A percentile compares a stretch with the other conserved stretches of the same genome.
Conservation (phyloP, 139 green algal species). For the Deuterostichococcus epilithicus region DNA sequence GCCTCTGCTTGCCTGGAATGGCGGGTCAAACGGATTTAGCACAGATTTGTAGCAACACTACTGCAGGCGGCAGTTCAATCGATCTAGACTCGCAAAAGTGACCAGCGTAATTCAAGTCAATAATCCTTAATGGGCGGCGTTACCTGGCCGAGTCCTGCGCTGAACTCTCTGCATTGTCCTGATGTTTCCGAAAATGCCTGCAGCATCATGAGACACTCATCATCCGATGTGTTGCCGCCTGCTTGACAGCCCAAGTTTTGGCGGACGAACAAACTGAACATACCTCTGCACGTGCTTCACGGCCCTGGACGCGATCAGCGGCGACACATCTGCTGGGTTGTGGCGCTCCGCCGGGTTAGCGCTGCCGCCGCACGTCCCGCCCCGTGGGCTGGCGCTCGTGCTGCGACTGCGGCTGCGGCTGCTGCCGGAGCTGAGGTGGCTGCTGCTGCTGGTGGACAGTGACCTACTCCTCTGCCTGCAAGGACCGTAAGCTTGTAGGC, state of each 20-base stretch:
- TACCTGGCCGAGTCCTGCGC: not conserved
- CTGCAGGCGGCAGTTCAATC: too few species aligned
- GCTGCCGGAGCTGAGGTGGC: constrained; percentile 1
- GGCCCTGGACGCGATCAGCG: not conserved
- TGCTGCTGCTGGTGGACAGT: constrained; percentile 3
- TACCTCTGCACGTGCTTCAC: not conserved
- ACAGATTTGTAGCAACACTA: not conserved
- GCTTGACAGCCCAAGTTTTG: too few species aligned
- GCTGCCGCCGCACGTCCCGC: not conserved
- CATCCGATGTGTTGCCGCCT: too few species aligned
- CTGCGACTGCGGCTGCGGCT: constrained; percentile 28
- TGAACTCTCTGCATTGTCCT: not conserved
- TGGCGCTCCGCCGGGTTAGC: not conserved
- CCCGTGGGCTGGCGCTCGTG: constrained; percentile 26
- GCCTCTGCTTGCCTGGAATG: not conserved
- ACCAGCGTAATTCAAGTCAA: too few species aligned
- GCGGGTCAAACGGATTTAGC: not conserved
- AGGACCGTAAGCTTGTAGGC: too few species aligned
- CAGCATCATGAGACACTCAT: too few species aligned
- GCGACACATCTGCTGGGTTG: not conserved
- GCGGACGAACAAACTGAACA: not conserved
- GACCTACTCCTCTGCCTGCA: too few species aligned
- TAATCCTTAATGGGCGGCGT: too few species aligned
- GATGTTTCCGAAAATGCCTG: not conserved
- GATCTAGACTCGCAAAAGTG: too few species aligned